Conservation (phyloP, 23 red algal genomes). For the Chondrus crispus region DNA sequence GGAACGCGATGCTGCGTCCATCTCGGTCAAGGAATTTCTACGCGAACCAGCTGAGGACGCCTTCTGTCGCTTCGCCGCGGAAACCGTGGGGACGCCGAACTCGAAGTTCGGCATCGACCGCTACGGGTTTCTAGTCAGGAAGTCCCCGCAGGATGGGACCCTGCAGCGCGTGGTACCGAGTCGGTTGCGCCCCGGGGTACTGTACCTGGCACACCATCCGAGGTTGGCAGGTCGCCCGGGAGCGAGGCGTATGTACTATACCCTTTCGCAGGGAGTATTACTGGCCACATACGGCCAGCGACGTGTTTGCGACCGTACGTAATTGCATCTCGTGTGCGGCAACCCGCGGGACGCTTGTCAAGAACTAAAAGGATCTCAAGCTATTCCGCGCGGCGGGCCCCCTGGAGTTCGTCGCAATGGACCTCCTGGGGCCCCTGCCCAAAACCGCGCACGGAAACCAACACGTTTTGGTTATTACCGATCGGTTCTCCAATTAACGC, state of each 20-base stretch:
- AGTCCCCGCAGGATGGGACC: background rate
- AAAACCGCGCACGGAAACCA: background rate
- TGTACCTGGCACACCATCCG: background rate
- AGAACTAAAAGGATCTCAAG: slow-evolving; percentile 13
- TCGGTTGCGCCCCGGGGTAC: background rate
- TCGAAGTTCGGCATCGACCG: background rate
- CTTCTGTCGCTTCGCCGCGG: background rate
- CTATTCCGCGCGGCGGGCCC: background rate
- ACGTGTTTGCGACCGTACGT: background rate
- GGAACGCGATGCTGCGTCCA: background rate
- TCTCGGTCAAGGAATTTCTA: background rate
- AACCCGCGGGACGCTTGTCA: background rate
- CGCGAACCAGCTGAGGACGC: background rate
- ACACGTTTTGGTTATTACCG: slow-evolving; percentile 27
- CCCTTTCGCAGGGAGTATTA: background rate
- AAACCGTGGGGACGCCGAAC: background rate
- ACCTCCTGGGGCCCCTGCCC: slow-evolving; percentile 29
- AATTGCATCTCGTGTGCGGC: background rate
- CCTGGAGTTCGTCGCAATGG: slow-evolving; percentile 20
- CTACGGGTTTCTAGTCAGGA: slow-evolving; percentile 2
- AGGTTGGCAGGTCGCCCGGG: background rate
- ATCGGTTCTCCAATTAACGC: slow-evolving; percentile 31
- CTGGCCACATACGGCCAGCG: background rate
- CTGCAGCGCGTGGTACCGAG: background rate
- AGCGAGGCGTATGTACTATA: background rate